Conservation (phyloP, 2,329 filamentous ascomycete species). For the Xylariales sp. region DNA sequence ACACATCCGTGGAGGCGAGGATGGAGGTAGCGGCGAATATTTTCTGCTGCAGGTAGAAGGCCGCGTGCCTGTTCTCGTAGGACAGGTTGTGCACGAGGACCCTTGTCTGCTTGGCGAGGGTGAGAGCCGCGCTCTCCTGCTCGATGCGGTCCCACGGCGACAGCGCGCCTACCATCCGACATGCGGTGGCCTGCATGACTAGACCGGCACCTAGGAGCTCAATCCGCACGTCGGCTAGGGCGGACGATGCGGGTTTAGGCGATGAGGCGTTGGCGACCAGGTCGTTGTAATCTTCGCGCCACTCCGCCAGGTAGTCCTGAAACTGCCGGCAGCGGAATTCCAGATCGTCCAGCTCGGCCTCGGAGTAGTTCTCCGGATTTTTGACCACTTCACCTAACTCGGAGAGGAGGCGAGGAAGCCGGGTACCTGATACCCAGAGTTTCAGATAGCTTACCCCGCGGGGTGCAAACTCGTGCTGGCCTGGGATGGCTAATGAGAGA, state of each 20-base stretch:
- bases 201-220: constrained; percentile 7
- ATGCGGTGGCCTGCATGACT: neutral
- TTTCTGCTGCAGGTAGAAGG: constrained; percentile 8
- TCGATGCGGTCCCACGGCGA: constrained; percentile 1
- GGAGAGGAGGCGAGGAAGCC: constrained; percentile 4
- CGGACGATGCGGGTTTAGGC: neutral
- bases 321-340: neutral
- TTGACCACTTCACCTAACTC: neutral
- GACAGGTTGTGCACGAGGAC: constrained; percentile 1
- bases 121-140: constrained; percentile 3
- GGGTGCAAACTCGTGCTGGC: neutral
- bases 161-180: constrained; percentile 4
- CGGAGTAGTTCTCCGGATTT: neutral
- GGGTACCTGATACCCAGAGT: constrained; percentile 4
- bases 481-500: constrained; percentile 1
- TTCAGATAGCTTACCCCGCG: constrained; percentile 5
- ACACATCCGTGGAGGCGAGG: constrained; percentile 1
- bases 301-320: constrained; percentile 3
- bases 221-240: constrained; percentile 1
- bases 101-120: neutral
- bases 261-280: neutral
- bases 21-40: constrained; percentile 4
- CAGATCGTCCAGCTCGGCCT: constrained; percentile 4
- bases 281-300: constrained; percentile 4
- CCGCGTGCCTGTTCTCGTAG: constrained; percentile 4